Evolutionary conservation across 2,329 filamentous ascomycete genomes (phyloP), one percentile per base, ranked within the genome.

Genomic region (Aspergillus melleus): DNA sequence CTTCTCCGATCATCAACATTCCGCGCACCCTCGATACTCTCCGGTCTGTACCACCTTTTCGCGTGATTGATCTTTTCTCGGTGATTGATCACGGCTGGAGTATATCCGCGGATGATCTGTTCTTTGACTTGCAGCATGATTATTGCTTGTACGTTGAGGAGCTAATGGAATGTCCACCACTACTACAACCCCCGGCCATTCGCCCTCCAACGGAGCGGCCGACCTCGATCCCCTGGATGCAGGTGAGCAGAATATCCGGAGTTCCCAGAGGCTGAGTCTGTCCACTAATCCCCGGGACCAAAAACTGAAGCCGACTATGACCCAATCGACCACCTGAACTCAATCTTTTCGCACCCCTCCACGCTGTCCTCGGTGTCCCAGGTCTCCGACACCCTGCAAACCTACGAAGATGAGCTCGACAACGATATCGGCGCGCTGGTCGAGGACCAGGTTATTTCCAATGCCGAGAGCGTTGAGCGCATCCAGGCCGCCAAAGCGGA

Each of bases 401-500:
- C 79, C 61, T 90, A 93, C 75, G 90, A 96, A 78, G 81, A 95
- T 88, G 90, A 89, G 63, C 86, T 99, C 69, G 89, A 92, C 68
- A 79, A 84, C 70, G 87, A 93, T 64, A 96, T 99, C 72, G 83
- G 86, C 62, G 79, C 81, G 54, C 87, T 96, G 65, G 86, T 89
- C 66, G 86, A 84, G 61, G 80, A 88, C 49, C 94, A 97, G 80
- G 90, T 92, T 49, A 90, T 90, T 72, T 91, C 90, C 59, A 90
- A 96, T 76, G 87, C 90, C 70, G 92, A 93, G 68, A 96, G 90
- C 74, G 89, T 98, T 63, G 87, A 91, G 78, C 89, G 93, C 67
- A 97, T 99, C 81, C 90, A 96, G 79, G 87, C 89, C 54, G 93
- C 95, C 49, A 94, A 97, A 79, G 85, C 87, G 58, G 95, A 98